Conservation (phyloP, 148 eudicot genomes). For the Selenicereus undatus region DNA sequence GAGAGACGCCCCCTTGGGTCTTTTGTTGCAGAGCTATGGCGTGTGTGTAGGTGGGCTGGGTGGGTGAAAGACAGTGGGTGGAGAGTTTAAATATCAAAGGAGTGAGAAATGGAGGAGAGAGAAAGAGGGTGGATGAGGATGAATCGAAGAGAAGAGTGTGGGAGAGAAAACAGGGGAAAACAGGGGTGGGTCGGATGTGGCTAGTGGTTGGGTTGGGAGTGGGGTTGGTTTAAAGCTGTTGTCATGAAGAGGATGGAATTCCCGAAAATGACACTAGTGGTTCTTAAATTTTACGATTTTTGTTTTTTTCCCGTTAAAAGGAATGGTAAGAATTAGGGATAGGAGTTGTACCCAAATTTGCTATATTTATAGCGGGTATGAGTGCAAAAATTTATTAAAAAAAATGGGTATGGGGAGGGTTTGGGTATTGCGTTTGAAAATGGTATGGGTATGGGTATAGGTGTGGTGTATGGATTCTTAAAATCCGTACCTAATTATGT, state of each 20-base stretch:
- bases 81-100: not conserved
- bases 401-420: too few relatives aligned
- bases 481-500: too few relatives aligned
- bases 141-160: slow-evolving; percentile 1
- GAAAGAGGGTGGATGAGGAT: slow-evolving; percentile 1
- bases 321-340: too few relatives aligned
- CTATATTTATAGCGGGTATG: too few relatives aligned
- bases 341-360: too few relatives aligned
- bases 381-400: too few relatives aligned
- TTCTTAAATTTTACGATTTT: not conserved
- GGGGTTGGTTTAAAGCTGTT: not conserved
- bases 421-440: too few relatives aligned
- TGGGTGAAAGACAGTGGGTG: not conserved
- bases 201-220: not conserved
- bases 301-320: not conserved
- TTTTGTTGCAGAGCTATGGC: not conserved
- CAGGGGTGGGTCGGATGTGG: not conserved
- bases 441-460: too few relatives aligned
- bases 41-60: not conserved
- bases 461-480: too few relatives aligned
- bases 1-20: slow-evolving; percentile 4
- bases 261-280: slow-evolving; percentile 13
- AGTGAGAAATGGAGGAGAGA: slow-evolving; percentile 9
- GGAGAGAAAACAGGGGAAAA: not conserved
- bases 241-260: not conserved